Evolutionary conservation across 768 basidiomycete genomes (phyloP).

Genomic region (Russula abietina): DNA sequence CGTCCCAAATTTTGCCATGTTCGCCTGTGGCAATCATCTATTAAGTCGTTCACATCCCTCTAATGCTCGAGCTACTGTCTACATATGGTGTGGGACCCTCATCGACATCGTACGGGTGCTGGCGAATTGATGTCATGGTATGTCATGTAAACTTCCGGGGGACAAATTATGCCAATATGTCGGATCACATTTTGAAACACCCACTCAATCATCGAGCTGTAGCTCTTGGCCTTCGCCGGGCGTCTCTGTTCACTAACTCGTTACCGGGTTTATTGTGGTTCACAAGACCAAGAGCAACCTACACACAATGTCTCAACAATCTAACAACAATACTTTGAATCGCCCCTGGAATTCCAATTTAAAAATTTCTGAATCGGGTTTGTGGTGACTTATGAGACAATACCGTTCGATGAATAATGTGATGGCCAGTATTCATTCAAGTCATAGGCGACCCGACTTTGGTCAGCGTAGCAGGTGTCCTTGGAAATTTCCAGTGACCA

Average conservation of each 20-base stretch:
- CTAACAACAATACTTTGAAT: neutral
- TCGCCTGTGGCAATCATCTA: neutral
- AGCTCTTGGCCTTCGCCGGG: neutral
- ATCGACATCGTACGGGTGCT: neutral
- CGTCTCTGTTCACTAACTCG: neutral
- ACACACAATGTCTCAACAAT: neutral
- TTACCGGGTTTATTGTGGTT: neutral
- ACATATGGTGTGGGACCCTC: neutral
- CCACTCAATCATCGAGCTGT: neutral
- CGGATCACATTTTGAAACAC: neutral
- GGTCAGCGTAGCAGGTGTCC: no score
- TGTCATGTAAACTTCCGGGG: constrained; percentile 13
- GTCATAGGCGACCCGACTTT: neutral
- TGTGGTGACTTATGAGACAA: neutral
- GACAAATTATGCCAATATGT: neutral
- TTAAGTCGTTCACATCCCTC: neutral
- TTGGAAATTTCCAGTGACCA: no score
- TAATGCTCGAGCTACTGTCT: neutral
- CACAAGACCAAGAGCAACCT: neutral
- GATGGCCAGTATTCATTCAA: neutral
- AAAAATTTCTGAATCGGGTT: no score
- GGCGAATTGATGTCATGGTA: neutral
- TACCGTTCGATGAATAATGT: neutral
- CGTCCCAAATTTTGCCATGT: neutral
- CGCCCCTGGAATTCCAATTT: no score